These are phyloP conservation scores for Flaveria trinervia DNA, from an alignment of 129 eudicot genomes.

Conservation along the genomic window DNA sequence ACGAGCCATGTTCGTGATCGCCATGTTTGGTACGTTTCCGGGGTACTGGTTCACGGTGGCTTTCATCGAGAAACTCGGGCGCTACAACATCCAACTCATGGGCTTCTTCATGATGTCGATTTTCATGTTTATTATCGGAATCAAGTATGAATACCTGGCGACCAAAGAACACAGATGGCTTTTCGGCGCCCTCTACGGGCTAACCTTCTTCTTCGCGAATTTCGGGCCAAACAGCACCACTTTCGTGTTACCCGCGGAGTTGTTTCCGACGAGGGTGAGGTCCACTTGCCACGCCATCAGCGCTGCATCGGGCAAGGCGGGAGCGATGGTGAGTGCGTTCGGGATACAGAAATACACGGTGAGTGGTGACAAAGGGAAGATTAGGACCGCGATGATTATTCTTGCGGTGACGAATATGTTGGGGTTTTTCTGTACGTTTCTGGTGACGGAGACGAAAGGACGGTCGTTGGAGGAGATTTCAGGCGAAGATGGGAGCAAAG, in stretches of 20 bases:
- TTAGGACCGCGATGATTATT: conserved; percentile 47
- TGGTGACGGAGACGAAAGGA: conserved; percentile 61
- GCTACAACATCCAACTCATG: conserved; percentile 53
- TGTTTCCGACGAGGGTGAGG: conserved; percentile 61
- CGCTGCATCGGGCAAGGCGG: conserved; percentile 69
- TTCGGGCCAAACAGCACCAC: conserved; percentile 69
- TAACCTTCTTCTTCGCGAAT: conserved; percentile 66
- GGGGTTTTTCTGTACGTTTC: conserved; percentile 54
- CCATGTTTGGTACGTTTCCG: conserved; percentile 58
- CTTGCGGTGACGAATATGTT: conserved; percentile 48
- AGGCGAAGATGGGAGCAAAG: conserved; percentile 54
- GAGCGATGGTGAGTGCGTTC: conserved; percentile 61
- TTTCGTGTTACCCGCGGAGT: conserved; percentile 64
- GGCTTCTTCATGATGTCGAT: conserved; percentile 63
- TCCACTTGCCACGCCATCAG: conserved; percentile 63
- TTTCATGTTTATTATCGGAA: conserved; percentile 58
- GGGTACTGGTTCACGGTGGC: conserved; percentile 74
- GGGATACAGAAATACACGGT: conserved; percentile 45
- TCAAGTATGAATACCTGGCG: conserved; percentile 39
- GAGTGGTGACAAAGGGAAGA: conserved; percentile 2
- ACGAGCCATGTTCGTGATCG: conserved; percentile 54
- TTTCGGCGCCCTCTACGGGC: conserved; percentile 44
- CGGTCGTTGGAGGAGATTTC: conserved; percentile 65
- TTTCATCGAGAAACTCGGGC: conserved; percentile 56
- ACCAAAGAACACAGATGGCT: conserved; percentile 32